These are phyloP conservation scores for Termitomyces sp. DNA, from an alignment of 768 basidiomycete species.

Conservation along the genomic window DNA sequence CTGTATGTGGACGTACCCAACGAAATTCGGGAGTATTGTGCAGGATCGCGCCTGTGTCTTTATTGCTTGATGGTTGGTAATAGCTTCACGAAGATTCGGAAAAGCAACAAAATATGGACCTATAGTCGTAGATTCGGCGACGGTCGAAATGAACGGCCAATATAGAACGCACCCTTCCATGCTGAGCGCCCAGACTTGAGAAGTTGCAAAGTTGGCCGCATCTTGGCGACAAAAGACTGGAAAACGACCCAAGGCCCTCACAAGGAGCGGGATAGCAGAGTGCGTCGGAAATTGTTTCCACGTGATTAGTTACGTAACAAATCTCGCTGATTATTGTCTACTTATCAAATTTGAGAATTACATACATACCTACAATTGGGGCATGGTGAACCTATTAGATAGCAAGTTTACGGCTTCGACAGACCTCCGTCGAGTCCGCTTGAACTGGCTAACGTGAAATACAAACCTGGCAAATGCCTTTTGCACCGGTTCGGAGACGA, in stretches of 20 bases:
- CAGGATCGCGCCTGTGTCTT: constrained; percentile 84
- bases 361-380: too few relatives aligned
- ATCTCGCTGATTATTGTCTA: too few relatives aligned
- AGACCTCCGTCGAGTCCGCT: constrained; percentile 6
- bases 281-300: constrained; percentile 3
- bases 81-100: constrained; percentile 77
- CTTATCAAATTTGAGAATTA: too few relatives aligned
- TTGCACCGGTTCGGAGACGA: too few relatives aligned
- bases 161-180: constrained; percentile 60
- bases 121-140: constrained; percentile 20
- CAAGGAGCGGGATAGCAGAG: too few relatives aligned
- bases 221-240: constrained; percentile 18
- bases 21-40: constrained; percentile 92
- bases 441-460: constrained; percentile 2
- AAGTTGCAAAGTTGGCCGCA: constrained; percentile 59
- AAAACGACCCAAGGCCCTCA: too few relatives aligned
- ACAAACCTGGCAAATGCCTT: too few relatives aligned
- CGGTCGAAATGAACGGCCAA: background rate
- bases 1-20: constrained; percentile 57
- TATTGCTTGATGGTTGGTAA: constrained; percentile 79
- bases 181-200: constrained; percentile 68
- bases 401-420: background rate
- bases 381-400: background rate
- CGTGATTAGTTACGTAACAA: background rate
- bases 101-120: constrained; percentile 95